A percentile compares a stretch with the other conserved stretches of the same genome.
Evolutionary conservation across 2,329 filamentous ascomycete genomes (phyloP).

Genomic region (Juglanconis sp.): DNA sequence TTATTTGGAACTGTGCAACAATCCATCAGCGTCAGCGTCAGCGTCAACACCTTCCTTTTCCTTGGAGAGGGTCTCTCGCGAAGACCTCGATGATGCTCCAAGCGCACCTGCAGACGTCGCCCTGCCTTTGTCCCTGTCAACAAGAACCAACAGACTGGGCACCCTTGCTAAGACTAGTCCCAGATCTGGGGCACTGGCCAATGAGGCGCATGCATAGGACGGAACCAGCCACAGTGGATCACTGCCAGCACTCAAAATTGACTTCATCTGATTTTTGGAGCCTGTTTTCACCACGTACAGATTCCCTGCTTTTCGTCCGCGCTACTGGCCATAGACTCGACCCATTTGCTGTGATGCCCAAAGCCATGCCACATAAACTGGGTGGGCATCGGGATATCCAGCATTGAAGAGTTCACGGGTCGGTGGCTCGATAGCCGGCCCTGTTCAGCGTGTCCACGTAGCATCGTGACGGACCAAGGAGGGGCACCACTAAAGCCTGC

Average conservation of each 20-base stretch:
- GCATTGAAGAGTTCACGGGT: not conserved
- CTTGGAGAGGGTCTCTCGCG: not conserved
- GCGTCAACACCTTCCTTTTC: not conserved
- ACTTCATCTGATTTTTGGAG: constrained; percentile 17
- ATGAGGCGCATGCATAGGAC: not conserved
- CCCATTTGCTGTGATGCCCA: not conserved
- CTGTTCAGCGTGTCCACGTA: constrained; percentile 8
- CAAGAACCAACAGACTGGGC: not conserved
- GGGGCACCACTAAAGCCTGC: not conserved
- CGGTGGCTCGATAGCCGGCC: not conserved
- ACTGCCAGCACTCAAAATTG: constrained; percentile 15
- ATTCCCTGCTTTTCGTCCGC: constrained; percentile 14
- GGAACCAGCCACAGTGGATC: constrained; percentile 14
- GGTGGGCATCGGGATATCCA: not conserved
- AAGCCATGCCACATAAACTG: not conserved
- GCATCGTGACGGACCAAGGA: not conserved
- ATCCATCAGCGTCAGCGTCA: too few species aligned
- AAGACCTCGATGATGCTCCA: not conserved
- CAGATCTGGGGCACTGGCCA: constrained; percentile 12
- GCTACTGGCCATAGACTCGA: not conserved
- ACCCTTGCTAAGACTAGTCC: constrained; percentile 5
- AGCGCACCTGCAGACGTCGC: not conserved
- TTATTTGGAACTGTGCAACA: too few species aligned
- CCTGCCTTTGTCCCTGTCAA: constrained; percentile 4
- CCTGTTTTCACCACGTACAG: constrained; percentile 6